phyloP scores from a whole-genome alignment of 2,329 filamentous ascomycete genomes.

The Pseudogymnoascus sp. region DNA sequence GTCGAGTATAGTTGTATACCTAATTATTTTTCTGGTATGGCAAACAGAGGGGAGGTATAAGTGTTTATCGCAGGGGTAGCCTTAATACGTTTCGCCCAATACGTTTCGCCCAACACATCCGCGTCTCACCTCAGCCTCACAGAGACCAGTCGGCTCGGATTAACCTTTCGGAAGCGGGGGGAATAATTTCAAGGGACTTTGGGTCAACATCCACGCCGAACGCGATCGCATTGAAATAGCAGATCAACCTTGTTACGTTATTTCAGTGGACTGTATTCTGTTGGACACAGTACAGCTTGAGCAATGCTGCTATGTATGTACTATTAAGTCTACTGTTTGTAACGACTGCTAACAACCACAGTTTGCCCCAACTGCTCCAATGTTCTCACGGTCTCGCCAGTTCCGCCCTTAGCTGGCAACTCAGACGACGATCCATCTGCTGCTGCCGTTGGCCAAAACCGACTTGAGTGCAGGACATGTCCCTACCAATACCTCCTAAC shows the following conservation, averaged over 20 bases:
- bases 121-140: constrained; percentile 5
- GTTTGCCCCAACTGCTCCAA: constrained; percentile 82
- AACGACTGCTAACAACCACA: constrained; percentile 26
- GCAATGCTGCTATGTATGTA: constrained; percentile 59
- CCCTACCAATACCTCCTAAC: constrained; percentile 84
- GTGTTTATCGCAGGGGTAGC: constrained; percentile 2
- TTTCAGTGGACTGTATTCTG: neutral
- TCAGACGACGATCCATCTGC: constrained; percentile 17
- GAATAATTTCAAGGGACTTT: neutral
- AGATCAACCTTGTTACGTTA: neutral
- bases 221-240: neutral
- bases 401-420: constrained; percentile 29
- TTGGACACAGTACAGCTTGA: neutral
- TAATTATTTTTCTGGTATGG: constrained; percentile 1
- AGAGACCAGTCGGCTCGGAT: neutral
- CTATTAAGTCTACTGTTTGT: constrained; percentile 3
- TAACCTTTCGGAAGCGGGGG: constrained; percentile 7
- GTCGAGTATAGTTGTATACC: neutral
- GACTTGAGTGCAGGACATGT: constrained; percentile 91
- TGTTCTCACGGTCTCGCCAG: constrained; percentile 62
- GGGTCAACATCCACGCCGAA: neutral
- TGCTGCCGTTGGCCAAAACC: constrained; percentile 47
- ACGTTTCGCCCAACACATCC: neutral
- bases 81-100: neutral
- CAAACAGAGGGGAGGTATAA: neutral